Conservation (phyloP, 2,329 filamentous ascomycete genomes). For the Paecilomyces sp. region DNA sequence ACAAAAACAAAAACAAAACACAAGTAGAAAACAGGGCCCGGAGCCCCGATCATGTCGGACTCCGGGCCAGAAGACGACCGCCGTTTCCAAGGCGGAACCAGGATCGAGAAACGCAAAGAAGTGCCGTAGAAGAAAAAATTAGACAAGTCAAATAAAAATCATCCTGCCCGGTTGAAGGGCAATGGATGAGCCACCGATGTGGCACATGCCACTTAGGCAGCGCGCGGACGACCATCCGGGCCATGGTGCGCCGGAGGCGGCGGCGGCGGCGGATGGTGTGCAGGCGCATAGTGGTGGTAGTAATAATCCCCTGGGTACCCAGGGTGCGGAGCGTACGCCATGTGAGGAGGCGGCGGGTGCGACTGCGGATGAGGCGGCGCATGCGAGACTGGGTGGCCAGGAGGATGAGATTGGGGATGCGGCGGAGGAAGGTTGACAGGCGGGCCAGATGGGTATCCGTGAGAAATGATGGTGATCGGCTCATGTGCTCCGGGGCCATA, state of each 20-base stretch:
- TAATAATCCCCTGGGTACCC: slow-evolving; percentile 13
- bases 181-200: neutral
- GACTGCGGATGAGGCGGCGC: neutral
- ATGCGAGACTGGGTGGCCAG: neutral
- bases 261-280: slow-evolving; percentile 8
- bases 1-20: neutral
- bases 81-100: neutral
- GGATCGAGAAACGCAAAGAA: neutral
- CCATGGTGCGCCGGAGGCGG: slow-evolving; percentile 12
- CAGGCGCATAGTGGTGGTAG: slow-evolving; percentile 11
- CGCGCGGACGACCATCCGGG: slow-evolving; percentile 7
- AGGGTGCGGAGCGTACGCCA: neutral
- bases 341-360: neutral
- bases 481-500: slow-evolving; percentile 20
- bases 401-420: neutral
- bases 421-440: neutral
- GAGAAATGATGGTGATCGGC: slow-evolving; percentile 12
- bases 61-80: neutral
- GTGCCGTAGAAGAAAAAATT: neutral
- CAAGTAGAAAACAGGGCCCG: neutral
- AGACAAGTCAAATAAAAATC: neutral
- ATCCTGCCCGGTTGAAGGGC: neutral
- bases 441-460: neutral
- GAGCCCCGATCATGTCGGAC: neutral
- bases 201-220: neutral